These are phyloP conservation scores for Phaeophleospora eucalypticola DNA, from an alignment of 2,329 filamentous ascomycete genomes.

Conservation along the genomic window DNA sequence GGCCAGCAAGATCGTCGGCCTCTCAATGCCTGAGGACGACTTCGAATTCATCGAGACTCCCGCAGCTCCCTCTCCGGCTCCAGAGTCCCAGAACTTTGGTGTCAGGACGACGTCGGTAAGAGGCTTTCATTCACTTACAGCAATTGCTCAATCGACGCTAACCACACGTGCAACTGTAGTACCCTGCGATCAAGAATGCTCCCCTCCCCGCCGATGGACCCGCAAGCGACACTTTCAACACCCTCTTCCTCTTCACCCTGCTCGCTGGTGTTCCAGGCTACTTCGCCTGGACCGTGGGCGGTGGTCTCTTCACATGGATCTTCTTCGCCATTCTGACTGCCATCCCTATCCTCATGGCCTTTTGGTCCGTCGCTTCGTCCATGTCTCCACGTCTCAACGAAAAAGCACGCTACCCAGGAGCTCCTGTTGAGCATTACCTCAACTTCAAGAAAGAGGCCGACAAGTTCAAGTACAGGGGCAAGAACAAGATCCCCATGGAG, in stretches of 20 bases:
- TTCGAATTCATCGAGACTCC: constrained; percentile 68
- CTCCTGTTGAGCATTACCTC: constrained; percentile 85
- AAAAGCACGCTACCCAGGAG: constrained; percentile 81
- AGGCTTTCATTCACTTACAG: constrained; percentile 2
- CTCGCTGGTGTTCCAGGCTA: constrained; percentile 71
- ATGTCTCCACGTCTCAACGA: constrained; percentile 88
- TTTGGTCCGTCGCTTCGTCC: constrained; percentile 76
- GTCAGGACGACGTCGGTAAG: constrained; percentile 57
- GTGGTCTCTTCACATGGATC: constrained; percentile 80
- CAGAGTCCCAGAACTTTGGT: constrained; percentile 54
- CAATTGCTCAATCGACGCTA: constrained; percentile 1
- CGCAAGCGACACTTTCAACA: constrained; percentile 83
- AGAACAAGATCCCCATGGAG: constrained; percentile 80
- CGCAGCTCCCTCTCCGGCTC: constrained; percentile 49
- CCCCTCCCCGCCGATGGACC: constrained; percentile 86
- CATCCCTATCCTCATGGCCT: constrained; percentile 72
- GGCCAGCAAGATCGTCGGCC: constrained; percentile 17
- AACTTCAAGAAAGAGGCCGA: constrained; percentile 66
- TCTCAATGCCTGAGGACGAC: constrained; percentile 43
- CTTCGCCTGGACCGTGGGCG: constrained; percentile 75
- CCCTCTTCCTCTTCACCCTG: constrained; percentile 67
- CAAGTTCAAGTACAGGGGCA: constrained; percentile 65
- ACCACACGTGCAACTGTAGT: constrained; percentile 51
- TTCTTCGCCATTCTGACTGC: constrained; percentile 78
- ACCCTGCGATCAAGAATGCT: constrained; percentile 85